Percentiles rank a stretch among this genome's conserved stretches.
Evolutionary conservation across 2,329 filamentous ascomycete genomes (phyloP).

Genomic region (Exophiala mesophila): DNA sequence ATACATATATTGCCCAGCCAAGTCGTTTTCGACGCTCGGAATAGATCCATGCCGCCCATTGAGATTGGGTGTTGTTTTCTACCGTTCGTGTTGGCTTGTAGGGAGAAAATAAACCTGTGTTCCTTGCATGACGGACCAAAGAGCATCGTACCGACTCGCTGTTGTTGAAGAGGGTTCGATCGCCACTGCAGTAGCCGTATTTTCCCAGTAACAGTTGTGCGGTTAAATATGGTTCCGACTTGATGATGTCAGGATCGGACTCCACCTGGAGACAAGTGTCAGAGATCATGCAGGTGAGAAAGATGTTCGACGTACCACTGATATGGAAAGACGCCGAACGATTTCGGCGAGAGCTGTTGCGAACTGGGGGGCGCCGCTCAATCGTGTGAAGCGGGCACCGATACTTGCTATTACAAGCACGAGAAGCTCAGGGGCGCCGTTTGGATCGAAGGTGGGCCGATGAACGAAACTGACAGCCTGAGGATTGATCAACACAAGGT

Average conservation of each 20-base stretch:
- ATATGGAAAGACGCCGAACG: slow-evolving; percentile 4
- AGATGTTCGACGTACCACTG: slow-evolving; percentile 2
- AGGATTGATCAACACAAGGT: too few relatives aligned
- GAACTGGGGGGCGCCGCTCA: slow-evolving; percentile 2
- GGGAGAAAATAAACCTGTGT: slow-evolving; percentile 3
- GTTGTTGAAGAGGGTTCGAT: slow-evolving; percentile 6
- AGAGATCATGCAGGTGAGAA: neutral
- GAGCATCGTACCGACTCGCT: slow-evolving; percentile 1
- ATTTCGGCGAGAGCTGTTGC: slow-evolving; percentile 6
- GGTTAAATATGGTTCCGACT: slow-evolving; percentile 3
- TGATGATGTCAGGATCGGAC: slow-evolving; percentile 6
- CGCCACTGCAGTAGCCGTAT: slow-evolving; percentile 10
- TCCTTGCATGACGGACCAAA: slow-evolving; percentile 5
- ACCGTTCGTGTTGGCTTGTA: neutral
- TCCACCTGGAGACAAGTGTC: slow-evolving; percentile 9
- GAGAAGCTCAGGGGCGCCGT: neutral
- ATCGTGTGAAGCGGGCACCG: slow-evolving; percentile 7
- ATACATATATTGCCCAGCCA: slow-evolving; percentile 9
- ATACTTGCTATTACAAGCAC: slow-evolving; percentile 4
- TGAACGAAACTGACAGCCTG: slow-evolving; percentile 5
- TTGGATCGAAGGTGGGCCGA: slow-evolving; percentile 13
- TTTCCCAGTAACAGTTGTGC: slow-evolving; percentile 5
- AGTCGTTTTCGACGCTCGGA: slow-evolving; percentile 2
- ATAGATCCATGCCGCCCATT: slow-evolving; percentile 3
- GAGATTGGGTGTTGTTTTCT: neutral